Conservation (phyloP, 176 grass and related monocot species). For the Raddia guianensis region DNA sequence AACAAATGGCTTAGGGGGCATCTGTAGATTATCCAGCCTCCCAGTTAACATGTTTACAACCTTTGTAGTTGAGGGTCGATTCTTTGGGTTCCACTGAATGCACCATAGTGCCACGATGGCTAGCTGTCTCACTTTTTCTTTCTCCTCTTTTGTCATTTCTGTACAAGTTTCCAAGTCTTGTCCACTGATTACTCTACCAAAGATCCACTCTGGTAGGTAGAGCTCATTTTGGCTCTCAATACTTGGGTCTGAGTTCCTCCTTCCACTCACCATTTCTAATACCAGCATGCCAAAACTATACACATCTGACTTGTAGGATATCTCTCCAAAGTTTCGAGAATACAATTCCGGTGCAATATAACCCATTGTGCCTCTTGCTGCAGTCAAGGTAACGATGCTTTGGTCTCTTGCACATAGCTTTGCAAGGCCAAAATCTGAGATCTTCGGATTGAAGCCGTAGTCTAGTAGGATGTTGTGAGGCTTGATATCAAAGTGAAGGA, state of each 20-base stretch:
- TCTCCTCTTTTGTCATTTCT: slow-evolving; percentile 21
- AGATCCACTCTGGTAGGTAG: background rate
- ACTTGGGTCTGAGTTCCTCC: background rate
- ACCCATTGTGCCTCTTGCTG: background rate
- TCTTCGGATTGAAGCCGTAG: background rate
- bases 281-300: background rate
- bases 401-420: background rate
- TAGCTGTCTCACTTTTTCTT: slow-evolving; percentile 37
- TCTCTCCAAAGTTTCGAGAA: background rate
- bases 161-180: slow-evolving; percentile 24
- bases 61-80: slow-evolving; percentile 31
- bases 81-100: slow-evolving; percentile 59
- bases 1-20: slow-evolving; percentile 10
- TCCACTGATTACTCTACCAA: background rate
- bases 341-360: background rate
- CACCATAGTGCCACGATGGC: slow-evolving; percentile 65
- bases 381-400: background rate
- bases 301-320: background rate
- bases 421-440: background rate
- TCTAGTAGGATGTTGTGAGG: background rate
- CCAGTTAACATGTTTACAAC: too few species aligned
- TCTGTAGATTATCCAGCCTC: too few species aligned
- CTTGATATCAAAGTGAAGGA: background rate
- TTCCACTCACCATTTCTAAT: background rate
- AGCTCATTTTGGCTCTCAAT: background rate